These are phyloP conservation scores for Irpex sp. DNA, from an alignment of 1,284 basidiomycete genomes.

Conservation along the genomic window DNA sequence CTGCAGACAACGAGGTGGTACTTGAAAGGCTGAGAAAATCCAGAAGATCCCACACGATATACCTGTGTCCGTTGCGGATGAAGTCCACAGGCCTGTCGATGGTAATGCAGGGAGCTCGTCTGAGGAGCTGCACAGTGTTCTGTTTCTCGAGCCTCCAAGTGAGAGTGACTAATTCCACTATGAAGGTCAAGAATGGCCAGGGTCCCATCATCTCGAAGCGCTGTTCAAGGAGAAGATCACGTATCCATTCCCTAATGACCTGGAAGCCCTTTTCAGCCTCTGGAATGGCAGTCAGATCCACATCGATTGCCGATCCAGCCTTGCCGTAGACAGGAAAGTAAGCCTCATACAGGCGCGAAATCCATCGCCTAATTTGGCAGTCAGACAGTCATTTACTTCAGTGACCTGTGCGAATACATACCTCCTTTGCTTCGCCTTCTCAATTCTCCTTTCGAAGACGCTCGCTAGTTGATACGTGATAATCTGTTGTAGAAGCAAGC, in stretches of 20 bases:
- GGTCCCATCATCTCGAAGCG: neutral
- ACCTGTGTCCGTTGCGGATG: conserved; percentile 18
- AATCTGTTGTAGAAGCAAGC: conserved; percentile 46
- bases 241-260: conserved; percentile 38
- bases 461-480: conserved; percentile 35
- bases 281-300: conserved; percentile 33
- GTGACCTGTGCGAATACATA: conserved; percentile 12
- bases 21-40: conserved; percentile 21
- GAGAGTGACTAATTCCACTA: conserved; percentile 23
- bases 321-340: conserved; percentile 19
- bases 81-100: conserved; percentile 1
- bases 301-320: conserved; percentile 24
- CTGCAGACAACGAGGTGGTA: conserved; percentile 22
- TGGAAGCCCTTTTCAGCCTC: conserved; percentile 31
- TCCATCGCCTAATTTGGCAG: conserved; percentile 17
- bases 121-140: conserved; percentile 12
- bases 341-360: conserved; percentile 20
- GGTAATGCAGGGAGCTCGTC: conserved; percentile 17
- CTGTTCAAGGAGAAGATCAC: conserved; percentile 30
- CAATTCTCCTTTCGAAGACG: conserved; percentile 21
- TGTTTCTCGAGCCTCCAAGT: conserved; percentile 17
- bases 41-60: conserved; percentile 36
- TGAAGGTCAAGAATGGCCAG: conserved; percentile 13
- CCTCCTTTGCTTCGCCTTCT: conserved; percentile 16
- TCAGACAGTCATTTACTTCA: neutral